Base-by-base conservation (phyloP, 2,329 filamentous ascomycete genomes). In the Aspergillus sergii region DNA sequence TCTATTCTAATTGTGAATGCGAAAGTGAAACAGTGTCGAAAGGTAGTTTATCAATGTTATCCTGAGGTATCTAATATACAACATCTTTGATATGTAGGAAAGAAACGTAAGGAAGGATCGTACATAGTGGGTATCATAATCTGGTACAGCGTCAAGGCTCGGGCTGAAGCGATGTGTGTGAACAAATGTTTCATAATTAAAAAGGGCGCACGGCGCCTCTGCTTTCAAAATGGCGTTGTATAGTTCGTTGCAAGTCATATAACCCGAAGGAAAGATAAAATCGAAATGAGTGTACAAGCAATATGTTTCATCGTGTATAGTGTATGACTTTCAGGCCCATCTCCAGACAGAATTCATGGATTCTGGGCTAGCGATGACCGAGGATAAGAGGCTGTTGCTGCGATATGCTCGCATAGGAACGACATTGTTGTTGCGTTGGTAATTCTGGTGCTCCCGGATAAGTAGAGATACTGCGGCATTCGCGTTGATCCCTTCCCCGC, bases 391-490 rank as follows among this genome's bases (percentile, higher is more conserved):
- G 34, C 48, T 70, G 36, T 36, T 36, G 12, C 65, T 63, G 34
- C 59, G 59, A 56, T 66, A 67, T 14, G 67, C 53, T 3, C 58
- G 65, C n/a, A 67, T 55, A 6, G 65, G 59, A 30, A 69, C 63
- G 2, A 34, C 46, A 19, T 65, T 63, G 32, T 46, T 66, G 57
- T 66, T 69, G 32, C 65, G 64, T 16, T 71, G 62, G 50, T 68
- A 65, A 59, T 69, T 77, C 64, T 71, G 71, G 28, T 72, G 70
- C 64, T 80, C 78, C 60, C 76, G 73, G 21, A 86, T 70, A 65
- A 89, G 75, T 61, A 87, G 70, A 62, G 86, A 82, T 26, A 89
- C 82, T 0, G 87, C 87, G 5, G 83, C 81, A 68, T 87, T 82
- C 11, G 86, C 79, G 61, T 88, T 79, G 65, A 89, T 76, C 0